Conservation (phyloP, 257 asterid genomes). For the Nicotiana otophora region DNA sequence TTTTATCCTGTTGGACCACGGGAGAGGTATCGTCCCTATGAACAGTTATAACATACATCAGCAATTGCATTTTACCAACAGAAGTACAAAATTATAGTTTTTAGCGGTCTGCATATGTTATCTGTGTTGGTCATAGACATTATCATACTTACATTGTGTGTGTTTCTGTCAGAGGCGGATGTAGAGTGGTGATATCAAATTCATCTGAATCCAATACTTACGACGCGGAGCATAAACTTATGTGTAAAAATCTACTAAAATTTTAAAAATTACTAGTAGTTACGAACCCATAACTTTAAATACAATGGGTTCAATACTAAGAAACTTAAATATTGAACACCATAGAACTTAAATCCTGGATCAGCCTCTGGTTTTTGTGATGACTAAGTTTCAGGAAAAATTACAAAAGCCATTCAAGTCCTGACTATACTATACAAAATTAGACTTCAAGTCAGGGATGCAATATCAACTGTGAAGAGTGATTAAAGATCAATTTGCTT, state of each 20-base stretch:
- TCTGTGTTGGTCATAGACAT: neutral
- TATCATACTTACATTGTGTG: neutral
- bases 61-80: neutral
- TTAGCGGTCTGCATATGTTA: neutral
- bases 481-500: neutral
- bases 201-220: too few relatives aligned
- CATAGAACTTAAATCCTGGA: too few relatives aligned
- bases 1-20: conserved; percentile 87
- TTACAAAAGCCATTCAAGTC: neutral
- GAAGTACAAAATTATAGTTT: neutral
- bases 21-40: conserved; percentile 90
- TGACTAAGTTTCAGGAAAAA: neutral
- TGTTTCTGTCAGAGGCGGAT: neutral
- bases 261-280: too few relatives aligned
- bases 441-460: too few relatives aligned
- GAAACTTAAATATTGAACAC: too few relatives aligned
- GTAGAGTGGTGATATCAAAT: too few relatives aligned
- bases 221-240: too few relatives aligned
- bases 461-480: neutral
- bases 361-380: neutral
- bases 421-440: too few relatives aligned
- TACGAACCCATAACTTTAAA: too few relatives aligned
- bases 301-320: too few relatives aligned
- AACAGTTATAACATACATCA: conserved; percentile 19
- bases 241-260: too few relatives aligned